Evolutionary conservation across 495 filamentous ascomycete species (phyloP).

Genomic region (Penicillium psychrofluorescens): DNA sequence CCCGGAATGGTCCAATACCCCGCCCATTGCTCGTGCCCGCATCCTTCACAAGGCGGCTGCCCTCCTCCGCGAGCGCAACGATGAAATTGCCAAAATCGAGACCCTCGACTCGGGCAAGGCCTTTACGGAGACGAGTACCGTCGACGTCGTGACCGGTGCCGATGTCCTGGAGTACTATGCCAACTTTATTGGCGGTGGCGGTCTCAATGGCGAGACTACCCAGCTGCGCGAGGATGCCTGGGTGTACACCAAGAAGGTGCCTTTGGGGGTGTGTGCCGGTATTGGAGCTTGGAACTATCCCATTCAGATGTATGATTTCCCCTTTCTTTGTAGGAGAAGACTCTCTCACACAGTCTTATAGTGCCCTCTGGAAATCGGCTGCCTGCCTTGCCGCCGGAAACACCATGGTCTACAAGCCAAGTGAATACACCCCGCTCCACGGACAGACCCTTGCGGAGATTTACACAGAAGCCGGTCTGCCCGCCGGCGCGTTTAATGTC

Average conservation of each 20-base stretch:
- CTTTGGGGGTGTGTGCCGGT: conserved; percentile 68
- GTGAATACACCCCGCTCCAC: conserved; percentile 72
- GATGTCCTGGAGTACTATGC: conserved; percentile 76
- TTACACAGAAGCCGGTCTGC: conserved; percentile 65
- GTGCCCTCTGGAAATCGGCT: conserved; percentile 77
- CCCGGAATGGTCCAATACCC: conserved; percentile 56
- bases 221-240: conserved; percentile 62
- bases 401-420: conserved; percentile 82
- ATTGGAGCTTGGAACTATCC: conserved; percentile 86
- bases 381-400: conserved; percentile 79
- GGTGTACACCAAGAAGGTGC: conserved; percentile 68
- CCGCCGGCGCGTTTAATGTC: conserved; percentile 75
- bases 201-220: conserved; percentile 60
- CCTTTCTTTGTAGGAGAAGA: neutral
- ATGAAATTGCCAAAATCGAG: conserved; percentile 62
- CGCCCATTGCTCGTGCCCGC: conserved; percentile 56
- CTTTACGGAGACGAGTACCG: conserved; percentile 65
- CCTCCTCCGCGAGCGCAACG: conserved; percentile 59
- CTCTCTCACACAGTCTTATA: conserved; percentile 10
- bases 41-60: conserved; percentile 63
- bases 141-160: conserved; percentile 67
- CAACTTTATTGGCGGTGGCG: conserved; percentile 61
- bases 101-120: conserved; percentile 71
- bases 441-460: conserved; percentile 61
- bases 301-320: conserved; percentile 57